phyloP scores from a whole-genome alignment of 2,329 filamentous ascomycete genomes.

The Trichoderma cornu-damae region DNA sequence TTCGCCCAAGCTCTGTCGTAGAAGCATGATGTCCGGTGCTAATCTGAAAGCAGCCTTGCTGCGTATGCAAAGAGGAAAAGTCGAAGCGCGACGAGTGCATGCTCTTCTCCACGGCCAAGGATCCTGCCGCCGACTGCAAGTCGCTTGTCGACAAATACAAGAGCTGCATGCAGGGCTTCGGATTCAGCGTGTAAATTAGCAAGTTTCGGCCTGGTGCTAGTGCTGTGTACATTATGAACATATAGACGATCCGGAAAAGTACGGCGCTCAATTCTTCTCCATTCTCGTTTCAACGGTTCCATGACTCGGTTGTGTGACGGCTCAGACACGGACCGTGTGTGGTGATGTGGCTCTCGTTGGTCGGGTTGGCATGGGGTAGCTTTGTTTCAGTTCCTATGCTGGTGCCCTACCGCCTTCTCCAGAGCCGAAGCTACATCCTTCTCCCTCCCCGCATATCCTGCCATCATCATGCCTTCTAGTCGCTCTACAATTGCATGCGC shows the following conservation, averaged over 20 bases:
- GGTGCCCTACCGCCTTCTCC: background rate
- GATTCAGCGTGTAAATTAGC: conserved; percentile 63
- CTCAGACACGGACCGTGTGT: background rate
- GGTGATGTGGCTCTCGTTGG: background rate
- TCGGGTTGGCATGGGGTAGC: background rate
- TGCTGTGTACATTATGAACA: conserved; percentile 25
- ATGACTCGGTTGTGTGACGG: background rate
- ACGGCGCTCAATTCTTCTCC: conserved; percentile 16
- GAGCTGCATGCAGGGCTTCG: conserved; percentile 87
- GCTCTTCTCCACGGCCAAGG: conserved; percentile 83
- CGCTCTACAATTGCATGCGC: conserved; percentile 22
- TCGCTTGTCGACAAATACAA: conserved; percentile 79
- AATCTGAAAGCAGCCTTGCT: conserved; percentile 68
- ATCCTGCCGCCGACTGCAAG: conserved; percentile 80
- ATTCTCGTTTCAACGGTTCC: background rate
- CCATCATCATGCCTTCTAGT: conserved; percentile 30
- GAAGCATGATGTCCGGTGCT: background rate
- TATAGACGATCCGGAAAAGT: conserved; percentile 24
- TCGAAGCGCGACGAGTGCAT: conserved; percentile 93
- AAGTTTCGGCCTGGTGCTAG: background rate
- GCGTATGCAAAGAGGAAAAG: conserved; percentile 96
- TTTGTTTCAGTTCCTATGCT: background rate
- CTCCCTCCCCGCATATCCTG: conserved; percentile 28
- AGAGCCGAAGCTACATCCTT: conserved; percentile 22
- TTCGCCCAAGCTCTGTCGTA: background rate